These are phyloP conservation scores for Avena eriantha DNA, from an alignment of 176 grass and related monocot genomes.

Conservation along the genomic window DNA sequence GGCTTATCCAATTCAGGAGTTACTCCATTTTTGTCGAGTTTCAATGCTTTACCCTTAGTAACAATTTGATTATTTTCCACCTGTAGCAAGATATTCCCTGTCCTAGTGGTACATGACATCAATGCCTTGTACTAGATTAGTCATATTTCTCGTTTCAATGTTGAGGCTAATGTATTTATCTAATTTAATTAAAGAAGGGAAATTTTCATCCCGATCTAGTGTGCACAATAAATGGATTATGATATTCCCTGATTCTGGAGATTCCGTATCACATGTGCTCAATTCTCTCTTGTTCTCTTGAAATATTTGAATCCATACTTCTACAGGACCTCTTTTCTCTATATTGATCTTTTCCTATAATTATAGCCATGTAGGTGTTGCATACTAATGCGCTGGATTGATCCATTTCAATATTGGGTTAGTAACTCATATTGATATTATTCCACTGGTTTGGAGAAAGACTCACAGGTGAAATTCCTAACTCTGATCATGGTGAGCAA, in stretches of 20 bases:
- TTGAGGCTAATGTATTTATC: neutral
- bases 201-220: neutral
- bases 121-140: neutral
- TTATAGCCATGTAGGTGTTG: neutral
- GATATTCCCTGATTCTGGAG: neutral
- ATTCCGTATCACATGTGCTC: neutral
- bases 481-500: no score
- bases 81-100: neutral
- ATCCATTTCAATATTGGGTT: neutral
- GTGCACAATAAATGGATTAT: neutral
- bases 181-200: neutral
- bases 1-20: neutral
- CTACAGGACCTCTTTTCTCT: neutral
- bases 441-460: neutral
- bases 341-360: neutral
- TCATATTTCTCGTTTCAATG: neutral
- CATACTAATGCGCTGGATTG: neutral
- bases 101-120: neutral
- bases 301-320: neutral
- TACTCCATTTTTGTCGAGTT: neutral
- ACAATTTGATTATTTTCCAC: no score
- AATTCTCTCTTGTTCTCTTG: neutral
- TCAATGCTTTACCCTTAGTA: no score
- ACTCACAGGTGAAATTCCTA: no score
- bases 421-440: neutral